Base-by-base conservation (phyloP, 164 flowering plant species). In the Vitis rupestris region DNA sequence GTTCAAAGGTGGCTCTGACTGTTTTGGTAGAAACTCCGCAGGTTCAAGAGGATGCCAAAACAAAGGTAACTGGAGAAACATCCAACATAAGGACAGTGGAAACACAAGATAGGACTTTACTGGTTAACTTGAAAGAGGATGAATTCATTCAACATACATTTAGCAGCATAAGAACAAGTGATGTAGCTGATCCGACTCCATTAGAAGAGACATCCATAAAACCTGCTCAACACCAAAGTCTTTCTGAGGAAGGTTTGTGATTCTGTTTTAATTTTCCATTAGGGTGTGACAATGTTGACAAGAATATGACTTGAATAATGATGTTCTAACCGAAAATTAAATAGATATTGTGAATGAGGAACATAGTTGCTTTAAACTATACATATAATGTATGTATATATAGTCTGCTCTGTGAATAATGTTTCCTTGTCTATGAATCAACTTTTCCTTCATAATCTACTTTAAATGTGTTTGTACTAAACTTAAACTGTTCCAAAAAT, bases 41-140 rank as follows among this genome's bases (percentile, higher is more conserved):
- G 4, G 65, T 27, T 62, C 73, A 69, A 59, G 72, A 70, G 19
- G 81, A 72, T 69, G 77, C 17, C 5, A 70, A 75, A 61, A 4
- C 63, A 17, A 70, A 59, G 63, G 63, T 78, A 67, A 77, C 72
- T 27, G 75, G 78, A 59, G 78, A 82, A 48, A 62, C 73, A 23
- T 73, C 81, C 15, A 70, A 71, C 52, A 70, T 73, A 73, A 72
- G 55, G 59, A 53, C 59, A 74, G 75, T 57, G 57, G 85, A 69
- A 76, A 52, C 79, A 10, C 76, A 64, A 59, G 76, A 73, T 4
- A 11, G 29, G 16, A 15, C 50, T 60, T 47, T 65, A 57, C 62
- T 29, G 14, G 61, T 44, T 60, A 62, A 50, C 13, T 44, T 59
- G 54, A 58, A 71, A 54, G 73, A 68, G 54, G 37, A 23, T 12